phyloP scores from a whole-genome alignment of 345 rosid species.

The Lepidium didymum region DNA sequence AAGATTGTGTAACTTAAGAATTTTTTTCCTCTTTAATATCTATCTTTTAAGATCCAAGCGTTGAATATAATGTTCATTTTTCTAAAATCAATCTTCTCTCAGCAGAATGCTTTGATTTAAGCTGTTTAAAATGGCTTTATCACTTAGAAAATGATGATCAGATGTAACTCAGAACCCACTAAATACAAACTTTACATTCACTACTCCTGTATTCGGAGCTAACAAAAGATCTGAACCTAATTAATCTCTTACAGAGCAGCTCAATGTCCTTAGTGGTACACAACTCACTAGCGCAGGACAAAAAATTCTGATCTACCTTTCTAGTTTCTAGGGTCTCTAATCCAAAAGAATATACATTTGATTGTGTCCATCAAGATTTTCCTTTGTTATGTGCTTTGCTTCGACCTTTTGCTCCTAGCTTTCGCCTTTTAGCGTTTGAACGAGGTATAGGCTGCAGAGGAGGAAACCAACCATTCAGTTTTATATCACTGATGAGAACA shows the following conservation, averaged over 20 bases:
- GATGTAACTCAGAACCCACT: not conserved
- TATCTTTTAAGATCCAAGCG: not conserved
- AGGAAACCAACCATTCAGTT: conserved; percentile 6
- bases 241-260: not conserved
- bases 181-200: not conserved
- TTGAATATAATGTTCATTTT: conserved; percentile 6
- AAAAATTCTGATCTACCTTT: not conserved
- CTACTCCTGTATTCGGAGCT: conserved; percentile 9
- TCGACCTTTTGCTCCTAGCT: conserved; percentile 14
- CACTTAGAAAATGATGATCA: not conserved
- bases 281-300: not conserved
- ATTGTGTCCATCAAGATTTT: not conserved
- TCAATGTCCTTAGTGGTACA: not conserved
- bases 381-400: not conserved
- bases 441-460: conserved; percentile 53
- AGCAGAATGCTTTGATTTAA: not conserved
- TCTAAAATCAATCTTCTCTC: not conserved
- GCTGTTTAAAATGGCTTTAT: not conserved
- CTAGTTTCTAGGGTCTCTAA: not conserved
- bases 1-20: not conserved
- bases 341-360: not conserved
- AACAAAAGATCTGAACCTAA: conserved; percentile 12
- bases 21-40: not conserved
- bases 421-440: conserved; percentile 35
- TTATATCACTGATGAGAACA: not conserved